Evolutionary conservation across 1,284 basidiomycete genomes (phyloP).

Genomic region (Anthracocystis panici-leucophaei): DNA sequence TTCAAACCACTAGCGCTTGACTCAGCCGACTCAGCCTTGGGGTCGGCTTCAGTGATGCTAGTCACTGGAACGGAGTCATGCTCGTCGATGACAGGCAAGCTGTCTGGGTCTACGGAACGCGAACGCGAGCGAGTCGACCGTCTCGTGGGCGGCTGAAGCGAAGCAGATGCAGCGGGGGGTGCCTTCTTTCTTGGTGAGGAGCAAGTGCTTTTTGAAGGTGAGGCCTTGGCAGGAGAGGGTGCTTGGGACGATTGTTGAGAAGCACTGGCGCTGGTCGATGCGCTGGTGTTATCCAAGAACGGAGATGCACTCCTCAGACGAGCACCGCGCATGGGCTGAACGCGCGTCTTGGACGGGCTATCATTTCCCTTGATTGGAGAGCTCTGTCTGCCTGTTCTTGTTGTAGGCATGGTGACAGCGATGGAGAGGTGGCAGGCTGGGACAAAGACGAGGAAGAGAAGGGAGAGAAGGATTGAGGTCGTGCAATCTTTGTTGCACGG

Average conservation of each 20-base stretch:
- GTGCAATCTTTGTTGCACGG: neutral
- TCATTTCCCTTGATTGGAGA: conserved; percentile 39
- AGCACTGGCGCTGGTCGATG: conserved; percentile 16
- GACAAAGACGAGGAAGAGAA: neutral
- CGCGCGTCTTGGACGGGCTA: conserved; percentile 42
- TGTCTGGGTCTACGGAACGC: conserved; percentile 33
- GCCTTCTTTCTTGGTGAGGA: conserved; percentile 37
- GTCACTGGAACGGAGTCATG: neutral
- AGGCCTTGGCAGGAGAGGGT: conserved; percentile 8
- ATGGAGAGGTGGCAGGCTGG: neutral
- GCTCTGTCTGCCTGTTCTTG: conserved; percentile 42
- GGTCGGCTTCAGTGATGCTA: conserved; percentile 8
- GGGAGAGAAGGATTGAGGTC: neutral
- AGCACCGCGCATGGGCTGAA: conserved; percentile 47
- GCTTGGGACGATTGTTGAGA: conserved; percentile 25
- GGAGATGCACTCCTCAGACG: conserved; percentile 47
- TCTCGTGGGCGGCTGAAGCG: conserved; percentile 28
- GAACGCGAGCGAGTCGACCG: conserved; percentile 44
- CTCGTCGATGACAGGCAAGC: conserved; percentile 26
- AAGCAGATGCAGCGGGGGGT: conserved; percentile 17
- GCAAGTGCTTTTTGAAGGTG: conserved; percentile 31
- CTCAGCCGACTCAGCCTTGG: conserved; percentile 13
- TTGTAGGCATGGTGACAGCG: conserved; percentile 32
- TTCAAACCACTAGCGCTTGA: conserved; percentile 1
- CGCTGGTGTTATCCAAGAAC: conserved; percentile 30